phyloP scores from a whole-genome alignment of 352 stramenopile species.

The Thalassiosira exigua region DNA sequence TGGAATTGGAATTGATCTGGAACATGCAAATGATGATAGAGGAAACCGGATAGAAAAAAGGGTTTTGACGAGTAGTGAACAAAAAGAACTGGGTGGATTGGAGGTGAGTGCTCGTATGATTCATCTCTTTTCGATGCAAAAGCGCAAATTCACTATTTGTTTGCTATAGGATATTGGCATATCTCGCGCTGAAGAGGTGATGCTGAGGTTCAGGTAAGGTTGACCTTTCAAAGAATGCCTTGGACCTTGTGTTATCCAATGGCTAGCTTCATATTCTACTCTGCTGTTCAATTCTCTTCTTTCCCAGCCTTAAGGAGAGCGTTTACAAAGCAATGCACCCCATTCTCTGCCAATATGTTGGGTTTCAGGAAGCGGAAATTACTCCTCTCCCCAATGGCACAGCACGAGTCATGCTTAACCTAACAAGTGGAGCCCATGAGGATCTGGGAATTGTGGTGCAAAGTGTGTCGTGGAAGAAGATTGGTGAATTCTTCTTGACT shows the following conservation, averaged over 20 bases:
- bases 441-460: conserved; percentile 43
- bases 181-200: conserved; percentile 74
- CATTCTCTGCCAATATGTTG: conserved; percentile 81
- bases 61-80: conserved; percentile 73
- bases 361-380: conserved; percentile 83
- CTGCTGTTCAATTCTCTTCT: not conserved
- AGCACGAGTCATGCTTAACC: conserved; percentile 62
- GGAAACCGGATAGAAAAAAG: conserved; percentile 63
- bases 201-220: conserved; percentile 79
- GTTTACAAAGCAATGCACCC: conserved; percentile 86
- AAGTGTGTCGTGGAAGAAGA: conserved; percentile 60
- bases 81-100: conserved; percentile 59
- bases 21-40: conserved; percentile 56
- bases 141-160: conserved; percentile 15
- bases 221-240: not conserved
- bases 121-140: no score
- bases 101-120: conserved; percentile 38
- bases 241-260: conserved; percentile 4
- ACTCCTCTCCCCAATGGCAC: conserved; percentile 74
- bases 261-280: not conserved
- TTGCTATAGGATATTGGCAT: conserved; percentile 54
- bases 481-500: conserved; percentile 65
- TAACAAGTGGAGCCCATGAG: conserved; percentile 49
- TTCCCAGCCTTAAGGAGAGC: conserved; percentile 80
- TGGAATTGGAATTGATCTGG: conserved; percentile 80